Percentiles rank a stretch among this genome's conserved stretches.
These are phyloP conservation scores for Xerocomus amazonicus DNA, from an alignment of 1,284 basidiomycete genomes.

Conservation along the genomic window DNA sequence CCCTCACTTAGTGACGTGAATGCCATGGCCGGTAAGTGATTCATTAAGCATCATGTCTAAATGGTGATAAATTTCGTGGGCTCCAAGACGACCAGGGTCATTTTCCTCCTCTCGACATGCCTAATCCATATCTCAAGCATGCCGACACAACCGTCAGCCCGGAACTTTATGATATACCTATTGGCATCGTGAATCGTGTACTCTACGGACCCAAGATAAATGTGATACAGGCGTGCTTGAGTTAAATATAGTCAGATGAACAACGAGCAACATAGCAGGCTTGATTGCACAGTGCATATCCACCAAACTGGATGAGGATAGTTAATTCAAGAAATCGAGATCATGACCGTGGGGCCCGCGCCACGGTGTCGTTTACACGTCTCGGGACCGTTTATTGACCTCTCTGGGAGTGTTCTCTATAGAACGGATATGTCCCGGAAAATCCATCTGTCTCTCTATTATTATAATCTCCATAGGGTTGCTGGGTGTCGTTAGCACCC, in stretches of 20 bases:
- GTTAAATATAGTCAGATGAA: conserved; percentile 24
- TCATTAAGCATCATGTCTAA: conserved; percentile 5
- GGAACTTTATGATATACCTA: conserved; percentile 76
- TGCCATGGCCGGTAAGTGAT: conserved; percentile 58
- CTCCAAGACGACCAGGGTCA: conserved; percentile 52
- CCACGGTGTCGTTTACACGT: neutral
- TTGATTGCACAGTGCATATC: conserved; percentile 1
- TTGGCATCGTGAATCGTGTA: conserved; percentile 74
- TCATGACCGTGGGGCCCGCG: neutral
- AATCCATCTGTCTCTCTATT: conserved; percentile 12
- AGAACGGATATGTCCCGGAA: conserved; percentile 13
- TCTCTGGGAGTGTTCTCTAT: conserved; percentile 2
- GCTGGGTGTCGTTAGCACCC: conserved; percentile 1
- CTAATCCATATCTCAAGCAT: conserved; percentile 49
- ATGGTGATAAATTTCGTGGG: conserved; percentile 11
- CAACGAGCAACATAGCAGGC: conserved; percentile 5
- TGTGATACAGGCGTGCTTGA: conserved; percentile 8
- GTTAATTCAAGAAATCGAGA: conserved; percentile 17
- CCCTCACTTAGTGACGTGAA: conserved; percentile 65
- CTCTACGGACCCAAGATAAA: conserved; percentile 42
- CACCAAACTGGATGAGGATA: conserved; percentile 14
- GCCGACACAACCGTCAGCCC: conserved; percentile 48
- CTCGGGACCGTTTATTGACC: conserved; percentile 1
- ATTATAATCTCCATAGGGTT: conserved; percentile 8
- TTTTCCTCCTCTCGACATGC: conserved; percentile 36